A percentile compares a stretch with the other conserved stretches of the same genome.
Conservation (phyloP, 768 basidiomycete genomes). For the Sistotremastrum suecicum region DNA sequence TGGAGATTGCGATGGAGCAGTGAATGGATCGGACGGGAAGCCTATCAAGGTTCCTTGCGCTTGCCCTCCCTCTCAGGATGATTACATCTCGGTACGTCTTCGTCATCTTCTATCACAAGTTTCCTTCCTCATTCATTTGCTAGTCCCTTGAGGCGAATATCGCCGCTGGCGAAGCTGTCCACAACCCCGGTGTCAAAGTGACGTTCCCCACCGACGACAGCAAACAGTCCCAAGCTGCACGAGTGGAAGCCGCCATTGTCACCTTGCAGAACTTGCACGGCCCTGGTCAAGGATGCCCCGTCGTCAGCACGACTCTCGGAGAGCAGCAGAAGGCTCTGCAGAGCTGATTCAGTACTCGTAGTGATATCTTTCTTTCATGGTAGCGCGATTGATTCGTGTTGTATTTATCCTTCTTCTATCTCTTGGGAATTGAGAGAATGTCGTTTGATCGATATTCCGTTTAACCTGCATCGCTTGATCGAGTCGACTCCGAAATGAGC, state of each 20-base stretch:
- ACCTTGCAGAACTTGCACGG: slow-evolving; percentile 17
- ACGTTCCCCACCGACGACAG: slow-evolving; percentile 13
- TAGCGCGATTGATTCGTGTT: too few relatives aligned
- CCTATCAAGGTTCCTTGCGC: slow-evolving; percentile 48
- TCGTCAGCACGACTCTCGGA: slow-evolving; percentile 11
- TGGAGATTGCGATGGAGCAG: slow-evolving; percentile 57
- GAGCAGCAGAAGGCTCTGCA: slow-evolving; percentile 5
- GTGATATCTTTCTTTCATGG: too few relatives aligned
- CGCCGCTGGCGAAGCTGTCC: slow-evolving; percentile 13
- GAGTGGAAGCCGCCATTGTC: slow-evolving; percentile 12
- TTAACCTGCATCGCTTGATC: too few relatives aligned
- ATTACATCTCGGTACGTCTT: slow-evolving; percentile 13
- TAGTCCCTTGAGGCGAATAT: slow-evolving; percentile 11
- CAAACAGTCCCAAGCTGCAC: slow-evolving; percentile 7
- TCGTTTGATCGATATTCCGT: too few relatives aligned
- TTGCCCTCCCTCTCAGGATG: slow-evolving; percentile 31
- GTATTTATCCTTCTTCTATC: too few relatives aligned
- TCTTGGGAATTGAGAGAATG: too few relatives aligned
- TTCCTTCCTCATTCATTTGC: background rate
- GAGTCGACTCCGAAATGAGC: too few relatives aligned
- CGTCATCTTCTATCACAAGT: background rate
- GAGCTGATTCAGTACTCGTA: background rate
- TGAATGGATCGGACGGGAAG: slow-evolving; percentile 38
- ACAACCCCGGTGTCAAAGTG: slow-evolving; percentile 13
- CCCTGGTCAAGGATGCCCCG: slow-evolving; percentile 13